A percentile compares a stretch with the other conserved stretches of the same genome.
Evolutionary conservation across 2,329 filamentous ascomycete genomes (phyloP).

Genomic region (Bipolaris gigantea): DNA sequence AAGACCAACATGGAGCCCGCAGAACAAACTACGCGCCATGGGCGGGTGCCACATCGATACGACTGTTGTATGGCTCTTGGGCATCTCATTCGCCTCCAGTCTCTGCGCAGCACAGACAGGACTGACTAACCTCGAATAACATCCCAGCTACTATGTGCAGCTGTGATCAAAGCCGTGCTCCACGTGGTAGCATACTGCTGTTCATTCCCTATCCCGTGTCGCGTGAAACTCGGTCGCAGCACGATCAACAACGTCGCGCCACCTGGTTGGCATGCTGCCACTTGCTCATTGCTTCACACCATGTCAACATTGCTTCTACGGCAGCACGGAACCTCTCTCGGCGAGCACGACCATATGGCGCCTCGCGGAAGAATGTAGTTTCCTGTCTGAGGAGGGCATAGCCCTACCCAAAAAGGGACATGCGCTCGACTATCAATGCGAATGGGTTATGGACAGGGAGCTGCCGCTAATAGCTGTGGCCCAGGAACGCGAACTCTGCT

Average conservation of each 20-base stretch:
- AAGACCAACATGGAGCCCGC: conserved; percentile 7
- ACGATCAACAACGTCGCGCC: conserved; percentile 4
- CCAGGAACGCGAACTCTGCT: conserved; percentile 15
- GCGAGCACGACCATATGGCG: neutral
- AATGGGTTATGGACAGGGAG: conserved; percentile 16
- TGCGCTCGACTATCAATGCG: conserved; percentile 16
- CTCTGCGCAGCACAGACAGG: conserved; percentile 16
- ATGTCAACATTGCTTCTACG: neutral
- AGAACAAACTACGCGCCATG: conserved; percentile 1
- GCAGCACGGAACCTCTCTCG: neutral
- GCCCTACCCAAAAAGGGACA: conserved; percentile 5
- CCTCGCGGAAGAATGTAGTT: conserved; percentile 3
- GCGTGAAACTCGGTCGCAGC: conserved; percentile 21
- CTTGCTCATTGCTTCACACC: conserved; percentile 1
- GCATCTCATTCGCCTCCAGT: conserved; percentile 19
- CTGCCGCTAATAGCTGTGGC: conserved; percentile 10
- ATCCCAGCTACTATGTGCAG: neutral
- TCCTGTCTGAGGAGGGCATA: conserved; percentile 3
- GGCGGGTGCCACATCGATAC: too few relatives aligned
- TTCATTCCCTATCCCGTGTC: conserved; percentile 11
- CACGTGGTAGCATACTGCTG: conserved; percentile 25
- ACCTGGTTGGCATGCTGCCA: neutral
- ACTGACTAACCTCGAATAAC: conserved; percentile 6
- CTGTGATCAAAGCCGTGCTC: conserved; percentile 14
- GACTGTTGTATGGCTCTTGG: conserved; percentile 13